Conservation (phyloP, 176 grass and related monocot genomes). For the Tillandsia fasciculata region DNA sequence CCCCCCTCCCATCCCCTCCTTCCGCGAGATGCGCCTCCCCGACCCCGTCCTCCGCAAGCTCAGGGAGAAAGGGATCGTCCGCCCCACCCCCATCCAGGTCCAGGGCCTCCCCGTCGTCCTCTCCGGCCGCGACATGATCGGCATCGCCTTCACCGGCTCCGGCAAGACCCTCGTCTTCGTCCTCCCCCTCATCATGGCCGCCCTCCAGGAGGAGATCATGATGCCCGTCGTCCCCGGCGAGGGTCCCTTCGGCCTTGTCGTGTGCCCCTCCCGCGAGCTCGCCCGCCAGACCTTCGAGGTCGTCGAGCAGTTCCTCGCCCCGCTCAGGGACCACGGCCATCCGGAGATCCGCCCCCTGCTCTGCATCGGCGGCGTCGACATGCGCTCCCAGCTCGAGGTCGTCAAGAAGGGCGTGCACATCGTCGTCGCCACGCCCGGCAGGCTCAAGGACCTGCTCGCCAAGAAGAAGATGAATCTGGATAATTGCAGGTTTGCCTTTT, state of each 20-base stretch:
- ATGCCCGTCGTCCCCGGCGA: slow-evolving; percentile 86
- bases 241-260: slow-evolving; percentile 73
- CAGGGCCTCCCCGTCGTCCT: slow-evolving; percentile 73
- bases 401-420: slow-evolving; percentile 87
- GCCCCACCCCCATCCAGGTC: slow-evolving; percentile 93
- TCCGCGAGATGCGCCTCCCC: slow-evolving; percentile 61
- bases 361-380: slow-evolving; percentile 79
- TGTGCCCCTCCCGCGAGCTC: slow-evolving; percentile 82
- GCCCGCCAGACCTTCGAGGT: slow-evolving; percentile 89
- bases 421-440: slow-evolving; percentile 74
- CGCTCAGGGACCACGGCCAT: slow-evolving; percentile 43
- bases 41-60: slow-evolving; percentile 60
- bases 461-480: slow-evolving; percentile 98
- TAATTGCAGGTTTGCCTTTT: slow-evolving; percentile 59
- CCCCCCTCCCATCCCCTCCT: slow-evolving; percentile 54
- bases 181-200: slow-evolving; percentile 67
- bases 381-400: slow-evolving; percentile 71
- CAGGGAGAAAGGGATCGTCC: slow-evolving; percentile 60
- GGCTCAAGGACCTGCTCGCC: slow-evolving; percentile 84
- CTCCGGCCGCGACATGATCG: slow-evolving; percentile 83
- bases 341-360: slow-evolving; percentile 72
- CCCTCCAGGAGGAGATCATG: slow-evolving; percentile 66
- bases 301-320: slow-evolving; percentile 47
- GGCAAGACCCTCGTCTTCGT: slow-evolving; percentile 89
- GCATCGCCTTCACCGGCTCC: slow-evolving; percentile 81